These are phyloP conservation scores for Ajuga chamaepitys DNA, from an alignment of 257 asterid genomes.

Conservation along the genomic window DNA sequence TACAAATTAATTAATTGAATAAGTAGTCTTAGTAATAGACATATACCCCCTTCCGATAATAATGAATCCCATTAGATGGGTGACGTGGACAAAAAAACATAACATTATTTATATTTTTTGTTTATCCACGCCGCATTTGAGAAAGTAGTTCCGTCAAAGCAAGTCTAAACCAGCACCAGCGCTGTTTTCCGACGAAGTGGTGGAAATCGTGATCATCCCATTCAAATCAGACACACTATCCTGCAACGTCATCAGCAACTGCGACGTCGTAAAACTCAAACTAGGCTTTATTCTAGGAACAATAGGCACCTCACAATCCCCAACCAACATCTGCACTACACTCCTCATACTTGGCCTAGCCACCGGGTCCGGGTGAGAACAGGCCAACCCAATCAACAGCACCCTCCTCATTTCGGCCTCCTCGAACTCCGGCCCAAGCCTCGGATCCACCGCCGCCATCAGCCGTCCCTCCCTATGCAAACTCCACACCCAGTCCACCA, in stretches of 20 bases:
- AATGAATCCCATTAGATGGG: too few species aligned
- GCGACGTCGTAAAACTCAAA: slow-evolving; percentile 56
- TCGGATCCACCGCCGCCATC: slow-evolving; percentile 47
- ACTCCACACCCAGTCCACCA: slow-evolving; percentile 92
- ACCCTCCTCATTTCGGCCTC: slow-evolving; percentile 55
- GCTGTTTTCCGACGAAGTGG: slow-evolving; percentile 61
- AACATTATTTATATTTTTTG: too few species aligned
- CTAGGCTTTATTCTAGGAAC: slow-evolving; percentile 63
- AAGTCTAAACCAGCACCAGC: slow-evolving; percentile 30
- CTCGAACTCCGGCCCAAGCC: slow-evolving; percentile 45
- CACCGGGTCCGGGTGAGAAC: slow-evolving; percentile 77
- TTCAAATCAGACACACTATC: slow-evolving; percentile 80
- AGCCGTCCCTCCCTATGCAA: slow-evolving; percentile 54
- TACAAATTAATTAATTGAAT: too few species aligned
- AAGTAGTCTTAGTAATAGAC: neutral
- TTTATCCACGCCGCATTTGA: too few species aligned
- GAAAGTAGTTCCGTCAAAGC: too few species aligned
- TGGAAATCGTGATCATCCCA: slow-evolving; percentile 48
- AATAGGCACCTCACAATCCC: slow-evolving; percentile 55
- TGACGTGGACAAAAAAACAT: too few species aligned
- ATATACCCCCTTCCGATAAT: too few species aligned
- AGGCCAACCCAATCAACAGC: slow-evolving; percentile 52
- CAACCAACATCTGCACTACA: slow-evolving; percentile 78
- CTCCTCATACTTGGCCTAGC: slow-evolving; percentile 67
- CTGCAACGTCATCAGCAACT: slow-evolving; percentile 60